Evolutionary conservation across 495 filamentous ascomycete genomes (phyloP), one percentile per base, ranked within the genome.

Genomic region (Bryoglossum gracile): DNA sequence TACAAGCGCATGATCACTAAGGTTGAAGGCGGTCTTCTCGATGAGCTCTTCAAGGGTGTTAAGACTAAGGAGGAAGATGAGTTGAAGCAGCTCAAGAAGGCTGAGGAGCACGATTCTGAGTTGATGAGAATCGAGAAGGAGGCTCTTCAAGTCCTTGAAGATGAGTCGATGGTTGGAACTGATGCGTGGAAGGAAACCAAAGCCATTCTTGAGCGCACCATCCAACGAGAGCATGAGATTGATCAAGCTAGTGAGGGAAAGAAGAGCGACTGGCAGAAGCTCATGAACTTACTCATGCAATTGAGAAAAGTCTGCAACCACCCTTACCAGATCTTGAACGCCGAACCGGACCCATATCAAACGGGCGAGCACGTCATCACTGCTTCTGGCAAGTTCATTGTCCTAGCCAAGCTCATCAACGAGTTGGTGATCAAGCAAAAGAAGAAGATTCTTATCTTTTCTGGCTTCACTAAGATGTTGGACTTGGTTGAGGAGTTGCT

Each of bases 221-320:
- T 62, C 65, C 72, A 48, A 37, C 30, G 65, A 40, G 57, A 63
- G 57, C 22, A 63, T 43, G 51, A 53, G 35, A 32, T 44, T 72
- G 62, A 68, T 11, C 66, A 74, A 37, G 58, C 65, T 16, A 60
- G 65, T 17, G 57, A 61, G 8, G 53, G 35, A 2, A 65, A 57
- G 37, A 67, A 60, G 17, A 54, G 57, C 4, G 66, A 65, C 5
- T 81, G 76, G 75, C 65, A 66, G 24, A 76, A 73, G 55, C 57
- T 82, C 14, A 76, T 78, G 74, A 84, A 83, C 46, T 65, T 81
- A 0, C 58, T 86, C 4, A 79, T 83, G 74, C 80, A 84, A 48
- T 60, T 84, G 3, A 65, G 80, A 28, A 83, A 83, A 56, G 75
- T 75, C 53, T 85, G 80, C 48, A 76, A 73, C 24, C 81, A 85